Evolutionary conservation across 2,329 filamentous ascomycete genomes (phyloP), one percentile per base, ranked within the genome.

Genomic region (Xylariales sp.): DNA sequence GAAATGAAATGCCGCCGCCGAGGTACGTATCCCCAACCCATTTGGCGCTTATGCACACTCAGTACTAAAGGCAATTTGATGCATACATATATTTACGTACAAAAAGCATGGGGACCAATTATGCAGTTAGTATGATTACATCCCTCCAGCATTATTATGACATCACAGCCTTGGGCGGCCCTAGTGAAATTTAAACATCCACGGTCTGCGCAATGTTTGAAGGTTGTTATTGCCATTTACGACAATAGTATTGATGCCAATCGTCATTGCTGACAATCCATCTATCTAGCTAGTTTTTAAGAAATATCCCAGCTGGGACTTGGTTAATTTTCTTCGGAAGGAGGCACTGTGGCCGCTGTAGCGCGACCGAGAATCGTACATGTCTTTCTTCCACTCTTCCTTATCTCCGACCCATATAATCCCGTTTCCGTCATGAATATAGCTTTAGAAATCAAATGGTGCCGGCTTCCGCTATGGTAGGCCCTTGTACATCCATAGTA

Each of bases 191-290:
- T n/a, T n/a, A n/a, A n/a, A n/a, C n/a, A n/a, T n/a, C n/a, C n/a
- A n/a, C n/a, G n/a, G n/a, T n/a, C n/a, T n/a, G n/a, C n/a, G n/a
- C n/a, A n/a, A n/a, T n/a, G n/a, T n/a, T n/a, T n/a, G n/a, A n/a
- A n/a, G n/a, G n/a, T n/a, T n/a, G n/a, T n/a, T n/a, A n/a, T n/a
- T n/a, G n/a, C n/a, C n/a, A n/a, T n/a, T n/a, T n/a, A n/a, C n/a
- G n/a, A n/a, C n/a, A n/a, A n/a, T 25, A 25, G 23, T 25, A 25
- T 25, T 30, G 30, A n/a, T n/a, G n/a, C n/a, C 30, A 10, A 33
- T 11, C 10, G 30, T 19, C 30, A 19, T 33, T 33, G 30, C 30
- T 33, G 30, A 33, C 30, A 16, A 33, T 14, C 30, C 30, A 8
- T 33, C 30, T 33, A 33, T 19, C n/a, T 33, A 11, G n/a, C 23